Evolutionary conservation across 768 basidiomycete genomes (phyloP), one percentile per base, ranked within the genome.

Genomic region (Pulveroboletus sp.): DNA sequence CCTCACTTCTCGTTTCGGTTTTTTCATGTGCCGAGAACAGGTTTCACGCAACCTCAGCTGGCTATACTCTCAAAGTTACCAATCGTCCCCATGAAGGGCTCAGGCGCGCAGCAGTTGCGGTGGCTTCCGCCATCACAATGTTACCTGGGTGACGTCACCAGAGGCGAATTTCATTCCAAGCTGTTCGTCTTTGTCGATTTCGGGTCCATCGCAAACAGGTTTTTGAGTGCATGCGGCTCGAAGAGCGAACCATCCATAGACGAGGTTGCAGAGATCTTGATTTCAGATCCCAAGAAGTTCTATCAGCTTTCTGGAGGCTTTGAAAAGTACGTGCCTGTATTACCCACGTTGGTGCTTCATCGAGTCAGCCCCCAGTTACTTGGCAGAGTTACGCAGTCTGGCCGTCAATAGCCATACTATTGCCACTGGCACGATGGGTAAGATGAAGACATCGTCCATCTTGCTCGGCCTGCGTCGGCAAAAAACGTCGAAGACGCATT

Each of bases 151-250:
- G 71, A 74, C 24, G 70, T 74, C 43, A 66, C 72, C 16, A 71
- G 74, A 22, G 76, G 78, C 22, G 74, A 77, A 30, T 81, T 92
- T 34, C 86, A 89, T 61, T 85, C 86, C 4, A 85, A 86, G 55
- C 70, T 95, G 2, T 96, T 97, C 61, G 76, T 80, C 29, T 96
- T 93, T 58, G 82, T 98, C 43, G 85, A 95, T 64, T 96, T 95
- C 63, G 94, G 93, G 2, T 62, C 76, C 2, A 71, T 75, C 5
- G 95, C 87, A 22, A 95, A 93, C 57, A 74, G 78, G 4, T 97
- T 99, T 69, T 73, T 99, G 38, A 79, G 77, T 45, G 85, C 88
- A 4, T 91, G 91, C 57, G 95, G 96, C 11, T 89, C 93, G 14
- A 86, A 83, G 61, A 83, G 79, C 36, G 89, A 93, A 61, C 94